Conservation (phyloP, 768 basidiomycete species). For the Holtermannia corniformis region DNA sequence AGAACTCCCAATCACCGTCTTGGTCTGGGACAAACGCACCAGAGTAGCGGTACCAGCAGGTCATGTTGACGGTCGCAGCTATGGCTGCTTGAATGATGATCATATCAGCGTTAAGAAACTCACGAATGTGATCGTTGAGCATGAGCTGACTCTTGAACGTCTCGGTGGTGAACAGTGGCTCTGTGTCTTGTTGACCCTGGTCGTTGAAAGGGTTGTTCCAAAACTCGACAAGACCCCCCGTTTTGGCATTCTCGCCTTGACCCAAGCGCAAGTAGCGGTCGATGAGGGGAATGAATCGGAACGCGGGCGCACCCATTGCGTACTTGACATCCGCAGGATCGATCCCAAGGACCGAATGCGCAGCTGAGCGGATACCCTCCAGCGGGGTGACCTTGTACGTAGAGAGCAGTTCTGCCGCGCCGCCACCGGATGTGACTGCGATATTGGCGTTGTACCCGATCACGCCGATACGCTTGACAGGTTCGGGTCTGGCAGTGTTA, state of each 20-base stretch:
- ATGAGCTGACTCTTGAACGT: constrained; percentile 46
- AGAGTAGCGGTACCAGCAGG: constrained; percentile 53
- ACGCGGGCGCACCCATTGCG: constrained; percentile 42
- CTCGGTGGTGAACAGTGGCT: not conserved
- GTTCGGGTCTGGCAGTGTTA: not conserved
- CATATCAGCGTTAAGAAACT: constrained; percentile 48
- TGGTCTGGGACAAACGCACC: constrained; percentile 48
- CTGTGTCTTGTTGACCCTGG: constrained; percentile 46
- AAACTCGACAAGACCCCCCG: constrained; percentile 42
- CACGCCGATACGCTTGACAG: constrained; percentile 57
- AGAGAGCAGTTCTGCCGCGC: constrained; percentile 60
- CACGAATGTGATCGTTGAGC: constrained; percentile 41
- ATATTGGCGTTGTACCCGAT: constrained; percentile 49
- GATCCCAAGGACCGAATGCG: constrained; percentile 34
- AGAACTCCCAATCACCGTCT: constrained; percentile 47
- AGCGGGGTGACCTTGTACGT: constrained; percentile 60
- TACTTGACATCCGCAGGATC: constrained; percentile 46
- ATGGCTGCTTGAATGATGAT: constrained; percentile 57
- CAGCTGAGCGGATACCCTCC: constrained; percentile 50
- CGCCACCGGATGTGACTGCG: constrained; percentile 50
- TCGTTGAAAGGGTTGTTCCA: constrained; percentile 54
- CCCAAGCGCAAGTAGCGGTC: constrained; percentile 60
- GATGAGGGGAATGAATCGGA: not conserved
- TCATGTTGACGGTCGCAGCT: constrained; percentile 49
- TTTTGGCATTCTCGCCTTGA: constrained; percentile 44